Conservation (phyloP, 192 early-diverging fungal genomes). For the Radiomyces spectabilis region DNA sequence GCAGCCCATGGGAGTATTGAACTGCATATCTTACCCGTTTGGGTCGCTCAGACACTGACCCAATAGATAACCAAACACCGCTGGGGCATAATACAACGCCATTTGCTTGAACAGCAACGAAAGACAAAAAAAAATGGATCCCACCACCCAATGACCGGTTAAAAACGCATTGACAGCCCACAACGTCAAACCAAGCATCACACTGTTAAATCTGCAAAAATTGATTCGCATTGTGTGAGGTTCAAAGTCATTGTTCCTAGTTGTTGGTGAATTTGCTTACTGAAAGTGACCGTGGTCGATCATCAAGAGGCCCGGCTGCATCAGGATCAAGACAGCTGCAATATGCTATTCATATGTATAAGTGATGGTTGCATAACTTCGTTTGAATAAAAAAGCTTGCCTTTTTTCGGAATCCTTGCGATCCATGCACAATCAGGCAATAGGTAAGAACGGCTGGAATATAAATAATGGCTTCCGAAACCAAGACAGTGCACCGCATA, state of each 20-base stretch:
- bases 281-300: slow-evolving; percentile 98
- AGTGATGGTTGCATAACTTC: not conserved
- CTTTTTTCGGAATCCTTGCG: slow-evolving; percentile 18
- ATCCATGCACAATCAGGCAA: slow-evolving; percentile 35
- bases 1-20: not conserved
- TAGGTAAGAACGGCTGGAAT: slow-evolving; percentile 71
- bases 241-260: too few species aligned
- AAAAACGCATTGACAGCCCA: slow-evolving; percentile 67
- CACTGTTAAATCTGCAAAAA: slow-evolving; percentile 70
- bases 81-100: slow-evolving; percentile 89
- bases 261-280: too few species aligned
- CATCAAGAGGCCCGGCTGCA: slow-evolving; percentile 84
- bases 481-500: slow-evolving; percentile 79
- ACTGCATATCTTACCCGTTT: slow-evolving; percentile 16
- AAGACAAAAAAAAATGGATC: slow-evolving; percentile 75
- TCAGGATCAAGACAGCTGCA: slow-evolving; percentile 48
- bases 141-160: slow-evolving; percentile 53
- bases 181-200: slow-evolving; percentile 91
- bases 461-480: slow-evolving; percentile 69
- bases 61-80: slow-evolving; percentile 85
- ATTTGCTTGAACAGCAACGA: slow-evolving; percentile 94
- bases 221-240: too few species aligned
- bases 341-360: slow-evolving; percentile 12
- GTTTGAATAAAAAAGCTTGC: not conserved
- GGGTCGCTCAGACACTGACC: slow-evolving; percentile 54